Evolutionary conservation across 345 rosid genomes (phyloP).

Genomic region (Brassica carinata): DNA sequence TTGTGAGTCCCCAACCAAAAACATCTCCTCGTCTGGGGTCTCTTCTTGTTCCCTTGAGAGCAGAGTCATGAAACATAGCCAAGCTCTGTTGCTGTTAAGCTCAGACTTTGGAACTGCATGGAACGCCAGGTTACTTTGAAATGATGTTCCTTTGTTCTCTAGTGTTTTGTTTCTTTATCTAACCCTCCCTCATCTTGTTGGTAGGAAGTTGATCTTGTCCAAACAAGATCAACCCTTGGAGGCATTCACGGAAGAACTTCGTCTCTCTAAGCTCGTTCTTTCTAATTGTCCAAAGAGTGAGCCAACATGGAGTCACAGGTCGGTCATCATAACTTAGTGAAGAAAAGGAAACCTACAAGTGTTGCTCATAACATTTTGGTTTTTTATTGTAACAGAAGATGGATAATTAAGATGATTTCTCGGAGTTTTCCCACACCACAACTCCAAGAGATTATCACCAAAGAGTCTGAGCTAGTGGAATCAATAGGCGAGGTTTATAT

Average conservation of each 20-base stretch:
- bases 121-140: conserved; percentile 69
- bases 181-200: not conserved
- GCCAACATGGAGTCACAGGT: conserved; percentile 96
- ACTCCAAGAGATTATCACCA: conserved; percentile 48
- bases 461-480: conserved; percentile 89
- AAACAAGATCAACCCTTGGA: conserved; percentile 46
- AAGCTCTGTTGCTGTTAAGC: conserved; percentile 71
- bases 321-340: conserved; percentile 9
- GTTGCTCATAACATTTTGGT: not conserved
- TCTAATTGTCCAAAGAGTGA: conserved; percentile 90
- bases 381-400: conserved; percentile 60
- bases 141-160: not conserved
- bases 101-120: conserved; percentile 88
- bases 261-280: conserved; percentile 70
- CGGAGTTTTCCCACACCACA: conserved; percentile 48
- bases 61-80: conserved; percentile 76
- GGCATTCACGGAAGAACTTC: conserved; percentile 65
- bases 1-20: conserved; percentile 1
- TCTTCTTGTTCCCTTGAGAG: conserved; percentile 37
- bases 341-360: not conserved
- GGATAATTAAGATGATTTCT: conserved; percentile 82
- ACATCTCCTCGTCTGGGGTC: not conserved
- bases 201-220: conserved; percentile 68
- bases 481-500: conserved; percentile 85
- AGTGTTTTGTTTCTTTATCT: conserved; percentile 5